Evolutionary conservation across 2,329 filamentous ascomycete genomes (phyloP).

Genomic region (Gaeumannomyces tritici): DNA sequence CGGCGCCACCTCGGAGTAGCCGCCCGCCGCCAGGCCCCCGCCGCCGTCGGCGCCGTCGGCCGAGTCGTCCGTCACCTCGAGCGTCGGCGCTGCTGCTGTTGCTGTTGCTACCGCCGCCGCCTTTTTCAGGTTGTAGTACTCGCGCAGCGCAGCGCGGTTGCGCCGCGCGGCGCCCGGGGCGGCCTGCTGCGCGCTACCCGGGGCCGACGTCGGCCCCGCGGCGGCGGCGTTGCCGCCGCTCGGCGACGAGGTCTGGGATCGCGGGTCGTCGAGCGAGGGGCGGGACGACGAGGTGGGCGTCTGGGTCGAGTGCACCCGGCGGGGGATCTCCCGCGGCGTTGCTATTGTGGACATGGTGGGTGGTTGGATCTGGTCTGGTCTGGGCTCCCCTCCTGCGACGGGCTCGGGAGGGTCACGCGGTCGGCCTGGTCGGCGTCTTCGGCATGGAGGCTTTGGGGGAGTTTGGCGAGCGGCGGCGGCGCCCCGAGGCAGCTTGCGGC

Average conservation of each 20-base stretch:
- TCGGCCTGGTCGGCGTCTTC: not conserved
- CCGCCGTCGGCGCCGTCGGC: slow-evolving; percentile 20
- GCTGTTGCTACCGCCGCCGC: slow-evolving; percentile 10
- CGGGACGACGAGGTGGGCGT: slow-evolving; percentile 69
- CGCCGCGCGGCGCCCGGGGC: slow-evolving; percentile 27
- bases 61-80: slow-evolving; percentile 29
- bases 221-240: slow-evolving; percentile 24
- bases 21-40: slow-evolving; percentile 1
- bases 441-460: not conserved
- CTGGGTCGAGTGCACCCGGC: slow-evolving; percentile 41
- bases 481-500: not conserved
- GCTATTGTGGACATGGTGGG: slow-evolving; percentile 57
- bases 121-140: slow-evolving; percentile 82
- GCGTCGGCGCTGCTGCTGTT: slow-evolving; percentile 22
- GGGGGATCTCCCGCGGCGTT: slow-evolving; percentile 50
- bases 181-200: slow-evolving; percentile 13
- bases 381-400: not conserved
- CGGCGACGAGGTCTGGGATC: slow-evolving; percentile 50
- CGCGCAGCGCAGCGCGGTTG: slow-evolving; percentile 79
- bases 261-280: slow-evolving; percentile 58
- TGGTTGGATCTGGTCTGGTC: not conserved
- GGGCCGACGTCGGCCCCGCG: slow-evolving; percentile 11
- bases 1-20: slow-evolving; percentile 46
- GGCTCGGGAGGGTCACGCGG: not conserved
- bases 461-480: not conserved